A percentile compares a stretch with the other conserved stretches of the same genome.
These are phyloP conservation scores for Stagonosporopsis vannaccii DNA, from an alignment of 2,329 filamentous ascomycete species.

Conservation along the genomic window DNA sequence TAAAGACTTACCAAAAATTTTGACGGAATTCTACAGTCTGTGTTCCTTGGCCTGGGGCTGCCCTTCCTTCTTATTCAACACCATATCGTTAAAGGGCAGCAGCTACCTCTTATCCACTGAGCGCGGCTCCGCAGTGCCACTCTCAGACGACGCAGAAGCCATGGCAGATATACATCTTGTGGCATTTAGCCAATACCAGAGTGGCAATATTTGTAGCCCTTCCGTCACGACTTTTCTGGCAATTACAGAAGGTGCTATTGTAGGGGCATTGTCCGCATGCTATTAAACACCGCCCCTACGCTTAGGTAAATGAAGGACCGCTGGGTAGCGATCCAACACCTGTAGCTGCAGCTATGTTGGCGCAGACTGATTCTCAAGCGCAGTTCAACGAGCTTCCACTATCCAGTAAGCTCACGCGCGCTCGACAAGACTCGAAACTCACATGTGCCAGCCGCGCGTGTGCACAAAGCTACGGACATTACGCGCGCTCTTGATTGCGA, in stretches of 20 bases:
- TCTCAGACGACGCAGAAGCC: background rate
- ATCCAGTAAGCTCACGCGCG: background rate
- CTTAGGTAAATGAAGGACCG: background rate
- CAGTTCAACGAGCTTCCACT: background rate
- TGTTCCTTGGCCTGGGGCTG: background rate
- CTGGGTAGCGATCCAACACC: background rate
- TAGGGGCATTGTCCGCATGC: background rate
- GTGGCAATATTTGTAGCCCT: constrained; percentile 1
- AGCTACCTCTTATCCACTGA: background rate
- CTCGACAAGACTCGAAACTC: background rate
- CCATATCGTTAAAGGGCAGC: background rate
- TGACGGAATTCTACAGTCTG: background rate
- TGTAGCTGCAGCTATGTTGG: background rate
- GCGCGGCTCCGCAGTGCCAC: background rate
- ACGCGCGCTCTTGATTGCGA: background rate
- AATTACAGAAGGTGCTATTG: background rate
- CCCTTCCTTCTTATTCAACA: background rate
- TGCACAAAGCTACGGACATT: background rate
- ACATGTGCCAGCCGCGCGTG: background rate
- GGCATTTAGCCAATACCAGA: background rate
- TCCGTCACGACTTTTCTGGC: background rate
- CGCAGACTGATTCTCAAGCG: background rate
- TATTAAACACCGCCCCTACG: background rate
- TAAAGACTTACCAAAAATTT: background rate
- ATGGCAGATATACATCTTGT: background rate